These are phyloP conservation scores for Komagataella kurtzmanii DNA, from an alignment of 805 yeast genomes.

Conservation along the genomic window DNA sequence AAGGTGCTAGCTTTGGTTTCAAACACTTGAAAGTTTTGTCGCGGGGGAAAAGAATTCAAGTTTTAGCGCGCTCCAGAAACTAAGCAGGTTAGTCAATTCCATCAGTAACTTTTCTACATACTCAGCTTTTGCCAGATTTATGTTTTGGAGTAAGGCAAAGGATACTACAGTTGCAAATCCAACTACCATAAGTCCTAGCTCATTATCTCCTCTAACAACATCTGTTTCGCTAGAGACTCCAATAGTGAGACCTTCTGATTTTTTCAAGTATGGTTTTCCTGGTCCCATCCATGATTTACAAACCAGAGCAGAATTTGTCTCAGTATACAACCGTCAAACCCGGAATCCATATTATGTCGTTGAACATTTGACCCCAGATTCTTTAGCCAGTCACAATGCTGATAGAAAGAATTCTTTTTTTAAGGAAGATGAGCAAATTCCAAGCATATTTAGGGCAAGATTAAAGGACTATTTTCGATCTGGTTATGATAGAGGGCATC, in stretches of 20 bases:
- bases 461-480: slow-evolving; percentile 83
- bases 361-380: slow-evolving; percentile 75
- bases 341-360: slow-evolving; percentile 78
- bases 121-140: slow-evolving; percentile 6
- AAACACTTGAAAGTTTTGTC: not conserved
- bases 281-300: slow-evolving; percentile 86
- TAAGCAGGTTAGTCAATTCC: not conserved
- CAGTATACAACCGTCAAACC: slow-evolving; percentile 75
- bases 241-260: slow-evolving; percentile 57
- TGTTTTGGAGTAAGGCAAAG: slow-evolving; percentile 16
- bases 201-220: slow-evolving; percentile 4
- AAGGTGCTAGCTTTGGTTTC: not conserved
- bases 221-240: slow-evolving; percentile 16
- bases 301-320: slow-evolving; percentile 60
- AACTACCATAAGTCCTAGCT: slow-evolving; percentile 3
- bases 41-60: slow-evolving; percentile 6
- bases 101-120: slow-evolving; percentile 2
- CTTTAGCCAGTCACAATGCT: slow-evolving; percentile 38
- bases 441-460: slow-evolving; percentile 59
- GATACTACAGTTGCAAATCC: slow-evolving; percentile 2
- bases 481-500: slow-evolving; percentile 95
- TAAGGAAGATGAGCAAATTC: slow-evolving; percentile 77
- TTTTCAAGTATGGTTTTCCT: slow-evolving; percentile 88
- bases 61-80: not conserved
- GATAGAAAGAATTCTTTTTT: slow-evolving; percentile 76